phyloP scores from a whole-genome alignment of 139 green algal genomes.

The Picochlorum costavermella region DNA sequence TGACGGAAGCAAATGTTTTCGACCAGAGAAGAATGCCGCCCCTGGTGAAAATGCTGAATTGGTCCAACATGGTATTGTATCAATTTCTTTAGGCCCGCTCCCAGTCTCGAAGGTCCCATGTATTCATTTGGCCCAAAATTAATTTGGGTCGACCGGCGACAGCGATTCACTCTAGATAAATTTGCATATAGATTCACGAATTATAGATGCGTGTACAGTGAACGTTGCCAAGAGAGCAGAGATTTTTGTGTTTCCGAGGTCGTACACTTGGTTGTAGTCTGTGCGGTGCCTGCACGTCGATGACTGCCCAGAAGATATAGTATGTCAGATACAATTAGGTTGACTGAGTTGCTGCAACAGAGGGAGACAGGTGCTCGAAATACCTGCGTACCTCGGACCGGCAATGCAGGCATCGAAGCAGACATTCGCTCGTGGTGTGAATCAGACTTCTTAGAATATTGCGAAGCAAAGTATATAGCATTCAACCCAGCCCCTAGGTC shows the following conservation, averaged over 20 bases:
- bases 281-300: no score
- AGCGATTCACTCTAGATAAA: no score
- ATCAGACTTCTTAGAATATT: slow-evolving; percentile 12
- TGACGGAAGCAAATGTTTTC: slow-evolving; percentile 56
- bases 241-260: no score
- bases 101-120: no score
- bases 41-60: slow-evolving; percentile 77
- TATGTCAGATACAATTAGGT: neutral
- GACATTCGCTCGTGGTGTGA: slow-evolving; percentile 20
- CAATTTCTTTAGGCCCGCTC: no score
- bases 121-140: no score
- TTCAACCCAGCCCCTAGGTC: slow-evolving; percentile 74
- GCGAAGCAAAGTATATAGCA: slow-evolving; percentile 21
- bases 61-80: slow-evolving; percentile 69
- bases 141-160: no score
- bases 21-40: slow-evolving; percentile 79
- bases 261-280: no score
- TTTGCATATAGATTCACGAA: no score
- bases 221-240: no score
- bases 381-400: neutral
- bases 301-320: neutral
- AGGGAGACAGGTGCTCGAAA: slow-evolving; percentile 9
- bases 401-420: neutral
- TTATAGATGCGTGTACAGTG: no score
- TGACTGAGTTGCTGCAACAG: slow-evolving; percentile 8